phyloP scores from a whole-genome alignment of 2,329 filamentous ascomycete species.

The Boeremia exigua region DNA sequence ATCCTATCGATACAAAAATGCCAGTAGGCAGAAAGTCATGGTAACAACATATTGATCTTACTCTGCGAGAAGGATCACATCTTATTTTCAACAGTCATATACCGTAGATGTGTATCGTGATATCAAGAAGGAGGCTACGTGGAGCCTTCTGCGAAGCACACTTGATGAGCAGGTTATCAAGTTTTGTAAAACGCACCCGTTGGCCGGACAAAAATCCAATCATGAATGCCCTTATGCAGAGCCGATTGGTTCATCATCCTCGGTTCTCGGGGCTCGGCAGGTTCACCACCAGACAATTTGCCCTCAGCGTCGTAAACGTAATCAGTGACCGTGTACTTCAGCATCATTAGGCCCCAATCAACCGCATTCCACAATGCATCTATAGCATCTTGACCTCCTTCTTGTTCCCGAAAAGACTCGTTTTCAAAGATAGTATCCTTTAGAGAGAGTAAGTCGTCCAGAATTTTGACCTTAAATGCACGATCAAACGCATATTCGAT shows the following conservation, averaged over 20 bases:
- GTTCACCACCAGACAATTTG: neutral
- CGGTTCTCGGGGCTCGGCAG: neutral
- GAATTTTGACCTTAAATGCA: neutral
- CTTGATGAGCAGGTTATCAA: neutral
- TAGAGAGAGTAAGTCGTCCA: neutral
- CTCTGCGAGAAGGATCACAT: too few relatives aligned
- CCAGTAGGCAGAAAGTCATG: too few relatives aligned
- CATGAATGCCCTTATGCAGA: neutral
- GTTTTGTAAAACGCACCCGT: neutral
- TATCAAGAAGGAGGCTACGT: too few relatives aligned
- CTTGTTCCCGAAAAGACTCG: neutral
- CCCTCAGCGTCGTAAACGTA: neutral
- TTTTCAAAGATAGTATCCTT: too few relatives aligned
- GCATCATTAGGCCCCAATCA: neutral
- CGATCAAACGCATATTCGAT: neutral
- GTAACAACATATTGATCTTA: too few relatives aligned
- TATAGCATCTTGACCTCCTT: neutral
- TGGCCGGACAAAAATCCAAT: constrained; percentile 2
- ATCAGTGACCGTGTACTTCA: neutral
- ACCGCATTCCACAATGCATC: neutral
- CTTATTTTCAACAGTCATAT: too few relatives aligned
- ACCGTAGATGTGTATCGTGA: too few relatives aligned
- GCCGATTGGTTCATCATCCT: neutral
- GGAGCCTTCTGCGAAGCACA: too few relatives aligned
- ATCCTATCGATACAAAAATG: too few relatives aligned